Base-by-base conservation (phyloP, 2,329 filamentous ascomycete genomes). In the Cordyceps tenuipes region DNA sequence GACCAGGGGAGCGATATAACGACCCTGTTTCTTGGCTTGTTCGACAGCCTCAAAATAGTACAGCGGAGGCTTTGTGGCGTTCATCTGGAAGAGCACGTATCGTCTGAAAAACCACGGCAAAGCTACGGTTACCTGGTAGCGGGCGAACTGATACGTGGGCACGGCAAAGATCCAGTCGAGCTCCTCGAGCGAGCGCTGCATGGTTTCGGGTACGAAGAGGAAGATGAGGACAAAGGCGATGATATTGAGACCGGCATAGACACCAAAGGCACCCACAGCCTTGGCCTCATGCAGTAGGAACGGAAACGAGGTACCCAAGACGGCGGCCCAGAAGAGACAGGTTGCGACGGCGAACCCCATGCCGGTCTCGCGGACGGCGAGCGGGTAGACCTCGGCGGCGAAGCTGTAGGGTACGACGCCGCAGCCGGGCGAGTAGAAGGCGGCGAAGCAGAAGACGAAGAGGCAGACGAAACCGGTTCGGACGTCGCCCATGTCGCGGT, bases 261-360 rank as follows among this genome's bases (percentile, higher is more conserved):
- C 74, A 1, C 76, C 75, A 64, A 84, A 84, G 0, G 81, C 77
- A 2, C 81, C 81, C 2, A 78, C 67, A 1, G 77, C 73, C 3
- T 73, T 70, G 1, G 81, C 64, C 15, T 69, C 66, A 3, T 71
- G 69, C 12, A 86, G 71, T 72, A 86, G 79, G 52, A 81, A 75
- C 1, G 84, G 84, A 66, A 86, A 85, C 0, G 83, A 86, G 59
- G 89, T 81, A 17, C 81, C 79, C 47, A 86, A 72, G 0, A 88
- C 79, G 0, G 81, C 77, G 0, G 82, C 82, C 79, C 79, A 83
- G 66, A 79, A 79, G 12, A 87, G 75, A 62, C 84, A 87, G 0
- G 84, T 88, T 1, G 86, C 83, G 8, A 89, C 86, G 7, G 85
- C 82, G 71, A 81, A 88, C 0, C 80, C 81, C 87, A 90, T 90